A percentile compares a stretch with the other conserved stretches of the same genome.
Conservation (phyloP, 192 early-diverging fungal species). For the Phlyctochytrium bullatum region DNA sequence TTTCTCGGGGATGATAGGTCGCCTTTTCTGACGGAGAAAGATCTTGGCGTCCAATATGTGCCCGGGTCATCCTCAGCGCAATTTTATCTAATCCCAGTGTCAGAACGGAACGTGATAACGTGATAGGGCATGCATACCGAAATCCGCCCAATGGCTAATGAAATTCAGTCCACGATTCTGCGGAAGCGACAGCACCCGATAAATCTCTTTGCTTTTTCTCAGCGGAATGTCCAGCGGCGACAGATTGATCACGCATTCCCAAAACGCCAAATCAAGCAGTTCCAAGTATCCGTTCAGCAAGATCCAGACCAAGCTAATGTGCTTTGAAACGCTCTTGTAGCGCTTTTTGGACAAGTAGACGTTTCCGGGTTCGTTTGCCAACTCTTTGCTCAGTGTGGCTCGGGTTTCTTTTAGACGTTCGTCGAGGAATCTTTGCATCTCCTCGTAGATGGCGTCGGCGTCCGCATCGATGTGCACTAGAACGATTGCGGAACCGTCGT, state of each 20-base stretch:
- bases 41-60: background rate
- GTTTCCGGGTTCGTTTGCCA: constrained; percentile 7
- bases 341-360: constrained; percentile 28
- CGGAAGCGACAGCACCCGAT: constrained; percentile 16
- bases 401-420: background rate
- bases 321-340: constrained; percentile 32
- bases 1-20: constrained; percentile 3
- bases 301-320: constrained; percentile 33
- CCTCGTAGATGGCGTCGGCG: background rate
- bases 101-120: background rate
- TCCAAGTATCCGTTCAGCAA: constrained; percentile 41
- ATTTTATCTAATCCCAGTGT: background rate
- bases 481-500: constrained; percentile 40
- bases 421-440: background rate
- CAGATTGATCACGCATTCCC: constrained; percentile 45
- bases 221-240: constrained; percentile 43
- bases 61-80: background rate
- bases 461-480: constrained; percentile 43
- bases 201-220: constrained; percentile 31
- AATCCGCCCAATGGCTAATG: constrained; percentile 43
- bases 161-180: constrained; percentile 22
- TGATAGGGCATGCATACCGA: background rate
- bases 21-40: constrained; percentile 5
- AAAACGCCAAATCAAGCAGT: background rate
- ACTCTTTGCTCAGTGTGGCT: background rate